Evolutionary conservation across 768 basidiomycete species (phyloP).

Genomic region (Auriscalpium orientale): DNA sequence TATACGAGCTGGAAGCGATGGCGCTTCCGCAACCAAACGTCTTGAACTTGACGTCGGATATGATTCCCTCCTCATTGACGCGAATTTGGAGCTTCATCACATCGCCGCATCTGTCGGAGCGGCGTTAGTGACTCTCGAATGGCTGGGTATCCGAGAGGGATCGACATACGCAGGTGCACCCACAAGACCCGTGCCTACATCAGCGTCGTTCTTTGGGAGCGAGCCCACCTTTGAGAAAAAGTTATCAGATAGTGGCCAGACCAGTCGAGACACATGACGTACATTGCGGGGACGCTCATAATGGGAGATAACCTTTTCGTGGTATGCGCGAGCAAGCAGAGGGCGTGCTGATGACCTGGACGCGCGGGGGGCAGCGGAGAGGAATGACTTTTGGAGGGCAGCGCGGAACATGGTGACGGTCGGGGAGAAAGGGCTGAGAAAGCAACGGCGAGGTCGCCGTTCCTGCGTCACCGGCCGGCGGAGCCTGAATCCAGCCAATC

Average conservation of each 20-base stretch:
- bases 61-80: conserved; percentile 90
- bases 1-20: conserved; percentile 95
- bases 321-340: conserved; percentile 66
- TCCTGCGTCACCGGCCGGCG: not conserved
- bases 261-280: conserved; percentile 23
- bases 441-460: not conserved
- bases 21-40: conserved; percentile 98
- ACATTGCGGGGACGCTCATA: conserved; percentile 98
- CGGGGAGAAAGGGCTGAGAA: conserved; percentile 14
- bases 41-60: conserved; percentile 99
- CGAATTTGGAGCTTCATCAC: conserved; percentile 99
- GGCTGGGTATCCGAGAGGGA: not conserved
- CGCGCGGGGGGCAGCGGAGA: conserved; percentile 37
- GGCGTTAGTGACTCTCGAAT: conserved; percentile 10
- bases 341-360: conserved; percentile 38
- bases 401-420: conserved; percentile 64
- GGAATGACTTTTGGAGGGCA: conserved; percentile 42
- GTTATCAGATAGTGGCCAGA: conserved; percentile 53
- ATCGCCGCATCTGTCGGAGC: conserved; percentile 71
- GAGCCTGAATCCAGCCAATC: not conserved
- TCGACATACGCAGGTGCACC: conserved; percentile 87
- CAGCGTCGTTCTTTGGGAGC: conserved; percentile 80
- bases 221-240: conserved; percentile 75
- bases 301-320: conserved; percentile 95
- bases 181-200: conserved; percentile 96